These are phyloP conservation scores for Xylaria intraflava DNA, from an alignment of 495 filamentous ascomycete genomes.

Conservation along the genomic window DNA sequence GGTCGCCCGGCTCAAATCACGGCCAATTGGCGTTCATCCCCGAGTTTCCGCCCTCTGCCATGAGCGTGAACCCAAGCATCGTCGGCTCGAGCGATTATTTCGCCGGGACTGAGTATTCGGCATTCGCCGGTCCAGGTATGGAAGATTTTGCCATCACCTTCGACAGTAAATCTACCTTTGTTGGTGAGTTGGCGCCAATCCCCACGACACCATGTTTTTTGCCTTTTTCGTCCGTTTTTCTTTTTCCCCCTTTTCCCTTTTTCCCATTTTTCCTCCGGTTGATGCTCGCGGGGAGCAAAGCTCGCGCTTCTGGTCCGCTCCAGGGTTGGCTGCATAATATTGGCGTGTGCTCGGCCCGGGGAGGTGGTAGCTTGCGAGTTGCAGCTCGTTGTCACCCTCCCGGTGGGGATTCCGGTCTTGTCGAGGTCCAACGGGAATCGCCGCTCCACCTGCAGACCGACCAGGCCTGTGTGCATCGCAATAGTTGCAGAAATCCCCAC, in stretches of 20 bases:
- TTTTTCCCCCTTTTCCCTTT: background rate
- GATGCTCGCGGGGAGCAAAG: background rate
- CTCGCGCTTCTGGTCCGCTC: no score
- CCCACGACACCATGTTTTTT: constrained; percentile 6
- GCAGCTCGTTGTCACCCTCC: constrained; percentile 9
- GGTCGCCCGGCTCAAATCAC: constrained; percentile 68
- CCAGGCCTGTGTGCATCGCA: constrained; percentile 42
- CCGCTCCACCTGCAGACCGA: constrained; percentile 27
- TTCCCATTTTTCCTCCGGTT: background rate
- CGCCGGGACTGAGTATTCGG: constrained; percentile 51
- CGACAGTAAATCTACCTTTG: constrained; percentile 54
- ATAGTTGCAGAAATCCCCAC: constrained; percentile 36
- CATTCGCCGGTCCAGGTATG: constrained; percentile 38
- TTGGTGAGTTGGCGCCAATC: constrained; percentile 66
- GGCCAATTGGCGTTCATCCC: constrained; percentile 51
- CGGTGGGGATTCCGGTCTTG: constrained; percentile 6
- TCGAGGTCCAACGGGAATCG: constrained; percentile 12
- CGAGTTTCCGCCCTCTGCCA: constrained; percentile 56
- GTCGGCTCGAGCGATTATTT: constrained; percentile 56
- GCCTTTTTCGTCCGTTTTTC: constrained; percentile 23
- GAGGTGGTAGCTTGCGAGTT: constrained; percentile 16
- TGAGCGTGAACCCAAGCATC: constrained; percentile 61
- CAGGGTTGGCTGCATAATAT: no score
- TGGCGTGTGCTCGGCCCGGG: constrained; percentile 12
- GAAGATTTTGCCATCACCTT: constrained; percentile 48